phyloP scores from a whole-genome alignment of 1,284 basidiomycete species.

The Boletus smithii region DNA sequence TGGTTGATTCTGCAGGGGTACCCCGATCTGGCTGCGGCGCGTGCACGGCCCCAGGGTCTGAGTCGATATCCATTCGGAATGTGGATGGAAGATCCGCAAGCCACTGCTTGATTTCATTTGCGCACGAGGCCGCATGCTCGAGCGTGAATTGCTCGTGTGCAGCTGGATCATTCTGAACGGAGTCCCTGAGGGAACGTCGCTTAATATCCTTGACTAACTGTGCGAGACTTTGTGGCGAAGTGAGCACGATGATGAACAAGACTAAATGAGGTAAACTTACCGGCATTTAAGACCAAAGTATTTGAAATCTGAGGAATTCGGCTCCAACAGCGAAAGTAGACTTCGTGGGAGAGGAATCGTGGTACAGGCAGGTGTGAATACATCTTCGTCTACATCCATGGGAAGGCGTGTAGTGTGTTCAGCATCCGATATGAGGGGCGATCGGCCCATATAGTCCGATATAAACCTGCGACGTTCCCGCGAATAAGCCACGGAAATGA shows the following conservation, averaged over 20 bases:
- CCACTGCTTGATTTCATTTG: conserved; percentile 54
- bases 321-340: conserved; percentile 28
- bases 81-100: conserved; percentile 46
- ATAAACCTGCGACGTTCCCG: conserved; percentile 48
- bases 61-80: conserved; percentile 38
- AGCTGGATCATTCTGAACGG: conserved; percentile 31
- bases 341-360: conserved; percentile 39
- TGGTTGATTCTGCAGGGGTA: conserved; percentile 13
- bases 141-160: conserved; percentile 41
- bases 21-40: conserved; percentile 10
- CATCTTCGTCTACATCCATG: conserved; percentile 50
- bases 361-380: conserved; percentile 45
- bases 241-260: conserved; percentile 7
- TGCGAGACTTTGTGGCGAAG: conserved; percentile 34
- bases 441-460: conserved; percentile 60
- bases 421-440: conserved; percentile 48
- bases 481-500: conserved; percentile 10
- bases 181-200: conserved; percentile 42
- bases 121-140: conserved; percentile 56
- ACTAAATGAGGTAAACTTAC: conserved; percentile 29
- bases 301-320: conserved; percentile 33
- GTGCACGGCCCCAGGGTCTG: conserved; percentile 32
- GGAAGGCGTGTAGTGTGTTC: conserved; percentile 34
- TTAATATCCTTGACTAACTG: conserved; percentile 51
- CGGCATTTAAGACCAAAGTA: conserved; percentile 49